Evolutionary conservation across 2,329 filamentous ascomycete species (phyloP), one percentile per base, ranked within the genome.

Genomic region (Periconia macrospinosa): DNA sequence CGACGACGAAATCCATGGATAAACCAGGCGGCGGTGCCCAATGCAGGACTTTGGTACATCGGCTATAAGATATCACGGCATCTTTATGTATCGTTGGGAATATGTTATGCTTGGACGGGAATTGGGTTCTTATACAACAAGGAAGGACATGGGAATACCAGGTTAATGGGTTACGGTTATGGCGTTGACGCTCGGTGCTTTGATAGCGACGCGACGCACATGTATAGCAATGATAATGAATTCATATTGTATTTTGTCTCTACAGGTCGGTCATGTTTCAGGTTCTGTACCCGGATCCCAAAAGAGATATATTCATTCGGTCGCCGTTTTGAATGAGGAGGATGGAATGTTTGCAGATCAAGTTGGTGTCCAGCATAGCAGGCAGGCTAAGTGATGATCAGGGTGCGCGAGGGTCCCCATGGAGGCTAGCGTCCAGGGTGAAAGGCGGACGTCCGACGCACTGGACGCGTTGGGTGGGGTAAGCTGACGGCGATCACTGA

Each of bases 131-230:
- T 13, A n/a, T 10, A 37, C 33, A 37, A 37, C 15, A n/a, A 10
- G 20, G 40, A 46, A 20, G 41, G 30, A 8, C 19, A n/a, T 51
- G 35, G 18, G 20, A 46, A 51, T 51, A 51, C 49, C 49, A 45
- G 30, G 41, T 41, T 33, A 51, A 41, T 7, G 42, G 47, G n/a
- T 44, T 5, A 30, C 17, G 20, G 23, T 41, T 50, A 17, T 30
- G 49, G 42, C 49, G 49, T 46, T 51, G 17, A 19, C 41, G 30
- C 40, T 30, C 9, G 27, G 41, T 45, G 41, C 30, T 50, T 45
- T 43, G 41, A 41, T 46, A 46, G 43, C 33, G 37, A 30, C 46
- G 33, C 23, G 23, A 27, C n/a, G n/a, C n/a, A n/a, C n/a, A 27
- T 27, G 23, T 17, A 45, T 46, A 47, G 49, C 43, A 51, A 23